Evolutionary conservation across 371 early-diverging fungal species (phyloP).

Genomic region (Fennellomyces sp.): DNA sequence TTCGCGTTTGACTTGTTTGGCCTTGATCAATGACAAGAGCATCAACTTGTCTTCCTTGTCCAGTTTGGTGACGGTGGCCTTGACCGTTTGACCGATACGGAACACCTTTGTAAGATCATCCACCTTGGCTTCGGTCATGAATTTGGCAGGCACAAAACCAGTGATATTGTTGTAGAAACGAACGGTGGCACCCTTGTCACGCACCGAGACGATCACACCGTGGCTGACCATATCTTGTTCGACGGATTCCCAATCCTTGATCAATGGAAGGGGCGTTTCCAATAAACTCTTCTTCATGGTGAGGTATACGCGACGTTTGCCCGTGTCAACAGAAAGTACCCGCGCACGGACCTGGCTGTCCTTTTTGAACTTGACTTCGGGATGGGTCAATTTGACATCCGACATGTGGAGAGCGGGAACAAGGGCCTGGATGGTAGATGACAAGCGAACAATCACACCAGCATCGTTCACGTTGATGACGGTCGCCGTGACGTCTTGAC

Average conservation of each 20-base stretch:
- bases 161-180: constrained; percentile 75
- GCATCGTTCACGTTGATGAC: constrained; percentile 49
- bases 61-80: constrained; percentile 71
- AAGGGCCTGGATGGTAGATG: constrained; percentile 70
- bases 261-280: constrained; percentile 66
- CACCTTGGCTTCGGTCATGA: constrained; percentile 61
- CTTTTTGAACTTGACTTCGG: constrained; percentile 78
- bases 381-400: constrained; percentile 74
- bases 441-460: constrained; percentile 70
- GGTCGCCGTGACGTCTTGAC: constrained; percentile 65
- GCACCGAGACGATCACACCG: constrained; percentile 67
- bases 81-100: constrained; percentile 78
- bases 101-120: constrained; percentile 52
- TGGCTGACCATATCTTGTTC: constrained; percentile 62
- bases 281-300: constrained; percentile 86
- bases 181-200: constrained; percentile 73
- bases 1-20: constrained; percentile 35
- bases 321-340: constrained; percentile 66
- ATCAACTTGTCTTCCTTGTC: constrained; percentile 44
- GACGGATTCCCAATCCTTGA: constrained; percentile 60
- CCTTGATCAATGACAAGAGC: constrained; percentile 38
- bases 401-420: constrained; percentile 76
- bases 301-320: constrained; percentile 59
- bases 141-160: constrained; percentile 71
- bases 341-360: constrained; percentile 72